Evolutionary conservation across 768 basidiomycete species (phyloP), one percentile per base, ranked within the genome.

Genomic region (Harrya chromipes): DNA sequence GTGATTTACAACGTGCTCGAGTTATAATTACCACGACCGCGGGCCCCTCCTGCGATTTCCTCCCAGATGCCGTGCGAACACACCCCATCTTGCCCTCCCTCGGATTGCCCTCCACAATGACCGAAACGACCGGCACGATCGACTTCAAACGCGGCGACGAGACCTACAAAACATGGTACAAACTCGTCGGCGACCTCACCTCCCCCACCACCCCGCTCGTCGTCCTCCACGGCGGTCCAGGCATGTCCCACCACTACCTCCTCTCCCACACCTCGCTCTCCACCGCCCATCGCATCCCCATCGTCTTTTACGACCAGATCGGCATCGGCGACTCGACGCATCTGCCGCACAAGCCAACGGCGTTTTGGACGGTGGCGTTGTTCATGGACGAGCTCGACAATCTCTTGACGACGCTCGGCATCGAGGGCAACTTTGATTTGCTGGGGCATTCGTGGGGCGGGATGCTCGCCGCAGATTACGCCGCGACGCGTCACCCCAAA

Each of bases 401-500:
- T 51, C 54, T 82, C n/a, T 38, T 80, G 27, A 43, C 49, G 4
- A 59, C 75, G 33, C 65, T 82, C 20, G 70, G 63, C 1, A 70
- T 81, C 46, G 40, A 65, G 17, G 60, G 65, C 12, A 56, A 57
- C 3, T 81, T 71, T 56, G 68, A 73, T 46, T 52, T 82, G 4
- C 52, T 77, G 4, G 81, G 81, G 0, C 80, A 82, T 29, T 79
- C 78, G 5, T 82, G 80, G 80, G 80, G 81, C 10, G 79, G 75
- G 0, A 77, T 78, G 62, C 67, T 82, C 10, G 77, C 67, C 0
- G 46, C 65, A 2, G 69, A 74, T 36, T 76, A 71, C 45, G 75
- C 60, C 1, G 58, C 70, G n/a, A 57, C 62, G 2, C 62, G 64
- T 6, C 63, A 70, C 12, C 75, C 76, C n/a, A n/a, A n/a, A n/a